Conservation (phyloP, 2,329 filamentous ascomycete genomes). For the Cladosporium sp. region DNA sequence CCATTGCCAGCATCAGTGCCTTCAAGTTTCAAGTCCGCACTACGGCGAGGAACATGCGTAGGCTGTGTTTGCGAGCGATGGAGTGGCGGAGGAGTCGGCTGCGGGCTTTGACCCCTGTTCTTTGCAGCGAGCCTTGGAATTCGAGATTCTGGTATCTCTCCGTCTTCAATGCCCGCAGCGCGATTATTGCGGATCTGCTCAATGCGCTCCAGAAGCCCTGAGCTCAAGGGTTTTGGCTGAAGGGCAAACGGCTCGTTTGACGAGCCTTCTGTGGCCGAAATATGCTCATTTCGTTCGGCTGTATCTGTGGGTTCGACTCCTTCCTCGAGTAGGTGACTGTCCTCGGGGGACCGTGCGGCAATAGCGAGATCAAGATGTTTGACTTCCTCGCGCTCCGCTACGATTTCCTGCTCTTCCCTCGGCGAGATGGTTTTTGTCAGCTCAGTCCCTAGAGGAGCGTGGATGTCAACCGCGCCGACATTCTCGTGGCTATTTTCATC, state of each 20-base stretch:
- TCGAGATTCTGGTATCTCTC: slow-evolving; percentile 33
- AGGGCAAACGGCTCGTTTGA: slow-evolving; percentile 32
- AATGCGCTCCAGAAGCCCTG: slow-evolving; percentile 39
- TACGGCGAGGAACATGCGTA: slow-evolving; percentile 32
- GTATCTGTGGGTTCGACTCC: not conserved
- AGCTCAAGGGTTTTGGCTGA: slow-evolving; percentile 38
- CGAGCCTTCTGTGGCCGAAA: not conserved
- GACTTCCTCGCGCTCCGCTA: slow-evolving; percentile 53
- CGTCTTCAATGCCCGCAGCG: slow-evolving; percentile 24
- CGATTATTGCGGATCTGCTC: slow-evolving; percentile 39
- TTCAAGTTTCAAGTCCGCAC: slow-evolving; percentile 15
- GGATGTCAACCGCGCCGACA: slow-evolving; percentile 20
- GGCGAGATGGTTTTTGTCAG: slow-evolving; percentile 30
- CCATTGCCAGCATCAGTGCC: slow-evolving; percentile 8
- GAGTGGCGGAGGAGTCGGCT: slow-evolving; percentile 48
- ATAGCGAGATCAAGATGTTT: slow-evolving; percentile 63
- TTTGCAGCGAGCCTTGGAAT: slow-evolving; percentile 37
- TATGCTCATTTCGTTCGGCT: not conserved
- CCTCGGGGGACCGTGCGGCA: slow-evolving; percentile 36
- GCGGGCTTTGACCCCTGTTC: slow-evolving; percentile 38
- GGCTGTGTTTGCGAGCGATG: slow-evolving; percentile 55
- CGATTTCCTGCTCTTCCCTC: slow-evolving; percentile 34
- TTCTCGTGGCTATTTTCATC: slow-evolving; percentile 26
- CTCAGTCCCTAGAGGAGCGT: slow-evolving; percentile 20
- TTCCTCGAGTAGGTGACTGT: slow-evolving; percentile 12